Evolutionary conservation across 352 stramenopile species (phyloP).

Genomic region (Achlya hypogyna): DNA sequence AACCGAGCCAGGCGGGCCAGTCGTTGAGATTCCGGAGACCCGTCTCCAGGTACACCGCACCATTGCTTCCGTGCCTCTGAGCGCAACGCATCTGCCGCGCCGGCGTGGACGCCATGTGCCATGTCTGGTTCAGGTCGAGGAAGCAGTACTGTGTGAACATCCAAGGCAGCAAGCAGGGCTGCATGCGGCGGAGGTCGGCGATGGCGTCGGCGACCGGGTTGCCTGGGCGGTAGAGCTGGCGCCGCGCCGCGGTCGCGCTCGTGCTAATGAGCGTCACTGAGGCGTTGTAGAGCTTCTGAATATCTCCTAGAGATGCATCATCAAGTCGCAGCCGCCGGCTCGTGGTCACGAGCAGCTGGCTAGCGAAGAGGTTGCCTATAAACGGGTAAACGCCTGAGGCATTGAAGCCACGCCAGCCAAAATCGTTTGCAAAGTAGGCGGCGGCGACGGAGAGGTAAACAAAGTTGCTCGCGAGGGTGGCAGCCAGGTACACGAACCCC

Average conservation of each 20-base stretch:
- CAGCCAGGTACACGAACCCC: not conserved
- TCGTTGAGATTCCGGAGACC: not conserved
- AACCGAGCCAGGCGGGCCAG: not conserved
- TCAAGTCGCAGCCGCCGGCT: not conserved
- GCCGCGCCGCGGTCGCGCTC: not conserved
- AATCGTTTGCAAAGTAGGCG: not conserved
- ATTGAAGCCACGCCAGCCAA: slow-evolving; percentile 10
- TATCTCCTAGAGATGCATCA: not conserved
- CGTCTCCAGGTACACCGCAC: not conserved
- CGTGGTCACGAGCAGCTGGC: not conserved
- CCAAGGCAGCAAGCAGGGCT: not conserved
- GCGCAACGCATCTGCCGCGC: not conserved
- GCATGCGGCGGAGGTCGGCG: not conserved
- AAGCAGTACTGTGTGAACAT: slow-evolving; percentile 9
- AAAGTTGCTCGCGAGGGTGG: not conserved
- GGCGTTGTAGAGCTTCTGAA: not conserved
- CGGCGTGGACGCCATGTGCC: not conserved
- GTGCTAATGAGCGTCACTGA: not conserved
- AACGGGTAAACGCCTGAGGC: not conserved
- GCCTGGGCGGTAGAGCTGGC: not conserved
- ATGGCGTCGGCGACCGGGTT: not conserved
- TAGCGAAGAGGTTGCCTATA: not conserved
- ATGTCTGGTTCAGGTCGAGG: not conserved
- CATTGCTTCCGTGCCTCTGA: not conserved
- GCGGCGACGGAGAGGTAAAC: not conserved